These are phyloP conservation scores for Candida yuanshanica DNA, from an alignment of 805 yeast genomes.

Conservation along the genomic window DNA sequence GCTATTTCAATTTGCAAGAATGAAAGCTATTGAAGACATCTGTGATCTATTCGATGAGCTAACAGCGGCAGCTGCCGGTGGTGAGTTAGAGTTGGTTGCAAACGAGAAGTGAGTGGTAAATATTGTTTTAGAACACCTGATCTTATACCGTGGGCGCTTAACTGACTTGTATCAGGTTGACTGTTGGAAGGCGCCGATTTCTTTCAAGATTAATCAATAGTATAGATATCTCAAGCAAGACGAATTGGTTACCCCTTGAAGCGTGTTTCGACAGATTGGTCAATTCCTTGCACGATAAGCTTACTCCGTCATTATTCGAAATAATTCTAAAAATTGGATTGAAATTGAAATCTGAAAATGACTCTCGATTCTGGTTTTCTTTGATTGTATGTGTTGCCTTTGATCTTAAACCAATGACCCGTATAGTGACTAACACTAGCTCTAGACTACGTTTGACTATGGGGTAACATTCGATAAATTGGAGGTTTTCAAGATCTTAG, in stretches of 20 bases:
- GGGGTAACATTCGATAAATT: conserved; percentile 17
- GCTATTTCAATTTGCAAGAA: neutral
- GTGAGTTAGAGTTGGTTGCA: neutral
- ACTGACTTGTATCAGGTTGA: conserved; percentile 1
- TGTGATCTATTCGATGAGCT: neutral
- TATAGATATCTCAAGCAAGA: neutral
- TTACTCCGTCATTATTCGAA: conserved; percentile 15
- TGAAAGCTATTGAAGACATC: neutral
- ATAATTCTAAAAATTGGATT: conserved; percentile 20
- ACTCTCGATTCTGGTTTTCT: conserved; percentile 21
- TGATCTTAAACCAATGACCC: too few relatives aligned
- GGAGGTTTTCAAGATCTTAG: conserved; percentile 6
- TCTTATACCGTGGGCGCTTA: neutral
- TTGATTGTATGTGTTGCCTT: conserved; percentile 16
- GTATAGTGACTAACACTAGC: neutral
- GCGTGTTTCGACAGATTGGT: conserved; percentile 10
- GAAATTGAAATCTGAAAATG: conserved; percentile 8
- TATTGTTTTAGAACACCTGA: neutral
- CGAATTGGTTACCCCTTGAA: conserved; percentile 5
- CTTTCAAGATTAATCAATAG: neutral
- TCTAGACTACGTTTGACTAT: conserved; percentile 8
- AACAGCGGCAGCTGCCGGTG: neutral
- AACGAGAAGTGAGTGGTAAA: neutral
- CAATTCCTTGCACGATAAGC: conserved; percentile 6
- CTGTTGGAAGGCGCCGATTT: conserved; percentile 4